Evolutionary conservation across 2,329 filamentous ascomycete species (phyloP).

Genomic region (Fusarium nelsonii): DNA sequence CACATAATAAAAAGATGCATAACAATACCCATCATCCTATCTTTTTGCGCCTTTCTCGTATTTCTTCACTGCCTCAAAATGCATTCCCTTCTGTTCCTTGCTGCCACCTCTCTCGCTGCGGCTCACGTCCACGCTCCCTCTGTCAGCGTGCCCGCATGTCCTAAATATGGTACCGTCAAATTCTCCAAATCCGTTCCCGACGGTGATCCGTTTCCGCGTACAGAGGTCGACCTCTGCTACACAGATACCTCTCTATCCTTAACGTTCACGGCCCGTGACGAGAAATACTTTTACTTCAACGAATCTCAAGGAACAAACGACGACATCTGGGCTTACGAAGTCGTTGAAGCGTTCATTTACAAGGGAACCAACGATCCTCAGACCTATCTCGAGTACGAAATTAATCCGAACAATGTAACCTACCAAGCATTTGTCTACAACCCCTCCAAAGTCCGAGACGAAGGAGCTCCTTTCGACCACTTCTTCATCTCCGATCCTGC

Average conservation of each 20-base stretch:
- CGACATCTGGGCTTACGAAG: conserved; percentile 62
- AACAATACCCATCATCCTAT: neutral
- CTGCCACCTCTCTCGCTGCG: conserved; percentile 7
- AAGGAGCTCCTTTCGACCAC: conserved; percentile 58
- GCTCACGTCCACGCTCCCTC: conserved; percentile 44
- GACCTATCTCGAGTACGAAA: conserved; percentile 65
- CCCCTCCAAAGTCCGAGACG: conserved; percentile 59
- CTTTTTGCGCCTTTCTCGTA: neutral
- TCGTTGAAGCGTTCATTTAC: conserved; percentile 64
- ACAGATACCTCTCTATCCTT: conserved; percentile 55
- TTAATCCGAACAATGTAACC: conserved; percentile 64
- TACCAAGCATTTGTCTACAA: conserved; percentile 66
- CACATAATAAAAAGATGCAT: neutral
- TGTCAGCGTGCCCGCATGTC: conserved; percentile 57
- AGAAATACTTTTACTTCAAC: conserved; percentile 62
- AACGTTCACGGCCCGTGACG: conserved; percentile 60
- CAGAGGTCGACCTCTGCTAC: conserved; percentile 62
- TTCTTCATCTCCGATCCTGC: conserved; percentile 57
- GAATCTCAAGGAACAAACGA: conserved; percentile 58
- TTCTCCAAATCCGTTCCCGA: conserved; percentile 60
- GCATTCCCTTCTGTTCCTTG: conserved; percentile 9
- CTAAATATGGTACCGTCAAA: conserved; percentile 52
- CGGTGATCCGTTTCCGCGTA: conserved; percentile 56
- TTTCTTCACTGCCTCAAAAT: conserved; percentile 21
- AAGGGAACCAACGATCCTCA: conserved; percentile 60